A percentile compares a stretch with the other conserved stretches of the same genome.
phyloP scores from a whole-genome alignment of 2,329 filamentous ascomycete species.

The Venturia nashicola region DNA sequence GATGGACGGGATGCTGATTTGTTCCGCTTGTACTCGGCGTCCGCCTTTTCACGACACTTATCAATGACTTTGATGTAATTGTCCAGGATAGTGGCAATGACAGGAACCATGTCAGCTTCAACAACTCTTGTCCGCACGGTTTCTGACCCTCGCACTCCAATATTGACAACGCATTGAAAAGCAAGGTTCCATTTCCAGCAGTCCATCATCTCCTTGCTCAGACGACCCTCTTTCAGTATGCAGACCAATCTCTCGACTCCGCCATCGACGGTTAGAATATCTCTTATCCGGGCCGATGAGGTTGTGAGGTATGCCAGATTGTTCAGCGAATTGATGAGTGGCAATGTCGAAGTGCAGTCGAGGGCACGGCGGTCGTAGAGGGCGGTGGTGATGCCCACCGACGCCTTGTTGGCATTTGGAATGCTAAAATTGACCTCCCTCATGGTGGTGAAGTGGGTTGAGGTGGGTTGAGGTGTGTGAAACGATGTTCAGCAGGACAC shows the following conservation, averaged over 20 bases:
- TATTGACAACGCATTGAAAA: conserved; percentile 98
- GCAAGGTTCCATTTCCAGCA: conserved; percentile 99
- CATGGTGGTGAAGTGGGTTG: conserved; percentile 49
- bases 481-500: not conserved
- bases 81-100: conserved; percentile 94
- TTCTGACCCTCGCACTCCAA: conserved; percentile 91
- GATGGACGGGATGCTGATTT: conserved; percentile 17
- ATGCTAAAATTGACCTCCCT: conserved; percentile 99
- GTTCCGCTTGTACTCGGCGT: conserved; percentile 60
- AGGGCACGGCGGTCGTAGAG: conserved; percentile 94
- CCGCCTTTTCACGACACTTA: conserved; percentile 74
- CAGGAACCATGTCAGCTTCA: conserved; percentile 97
- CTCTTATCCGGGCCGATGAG: conserved; percentile 90
- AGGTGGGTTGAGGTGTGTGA: conserved; percentile 7
- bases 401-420: conserved; percentile 98
- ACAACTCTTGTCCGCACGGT: conserved; percentile 88
- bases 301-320: conserved; percentile 97
- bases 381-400: conserved; percentile 95
- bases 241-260: conserved; percentile 93
- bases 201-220: conserved; percentile 93
- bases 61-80: conserved; percentile 98
- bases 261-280: conserved; percentile 97
- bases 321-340: conserved; percentile 97
- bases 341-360: conserved; percentile 94
- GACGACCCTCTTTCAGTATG: conserved; percentile 94